Evolutionary conservation across 805 yeast genomes (phyloP).

Genomic region (Barnettozyma pratensis): DNA sequence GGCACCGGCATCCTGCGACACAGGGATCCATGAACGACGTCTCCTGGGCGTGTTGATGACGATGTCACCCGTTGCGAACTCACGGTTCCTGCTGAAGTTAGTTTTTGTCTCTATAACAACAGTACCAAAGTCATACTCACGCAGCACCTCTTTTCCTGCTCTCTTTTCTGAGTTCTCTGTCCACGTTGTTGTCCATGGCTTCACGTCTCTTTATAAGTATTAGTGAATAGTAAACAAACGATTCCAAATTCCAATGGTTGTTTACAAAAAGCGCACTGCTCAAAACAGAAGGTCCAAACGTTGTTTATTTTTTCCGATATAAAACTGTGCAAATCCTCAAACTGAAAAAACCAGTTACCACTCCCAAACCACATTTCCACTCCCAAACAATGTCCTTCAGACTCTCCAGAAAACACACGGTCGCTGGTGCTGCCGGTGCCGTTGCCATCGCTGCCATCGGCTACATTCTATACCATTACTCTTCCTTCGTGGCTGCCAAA

Average conservation of each 20-base stretch:
- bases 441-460: constrained; percentile 15
- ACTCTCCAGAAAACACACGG: constrained; percentile 13
- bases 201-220: neutral
- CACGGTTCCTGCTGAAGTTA: constrained; percentile 3
- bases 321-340: no score
- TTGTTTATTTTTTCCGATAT: neutral
- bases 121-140: neutral
- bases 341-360: no score
- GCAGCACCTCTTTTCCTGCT: constrained; percentile 17
- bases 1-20: constrained; percentile 17
- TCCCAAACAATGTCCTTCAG: constrained; percentile 5
- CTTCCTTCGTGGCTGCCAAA: constrained; percentile 11
- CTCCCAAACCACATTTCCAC: no score
- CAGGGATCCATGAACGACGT: constrained; percentile 11
- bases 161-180: constrained; percentile 15
- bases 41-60: constrained; percentile 12
- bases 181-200: constrained; percentile 5
- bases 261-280: neutral
- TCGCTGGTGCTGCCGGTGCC: constrained; percentile 9
- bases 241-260: no score
- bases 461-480: constrained; percentile 14
- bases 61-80: constrained; percentile 10
- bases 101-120: neutral
- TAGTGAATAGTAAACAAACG: no score
- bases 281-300: neutral